A percentile compares a stretch with the other conserved stretches of the same genome.
Evolutionary conservation across 2,329 filamentous ascomycete genomes (phyloP).

Genomic region (Ophioceras dolichostomum): DNA sequence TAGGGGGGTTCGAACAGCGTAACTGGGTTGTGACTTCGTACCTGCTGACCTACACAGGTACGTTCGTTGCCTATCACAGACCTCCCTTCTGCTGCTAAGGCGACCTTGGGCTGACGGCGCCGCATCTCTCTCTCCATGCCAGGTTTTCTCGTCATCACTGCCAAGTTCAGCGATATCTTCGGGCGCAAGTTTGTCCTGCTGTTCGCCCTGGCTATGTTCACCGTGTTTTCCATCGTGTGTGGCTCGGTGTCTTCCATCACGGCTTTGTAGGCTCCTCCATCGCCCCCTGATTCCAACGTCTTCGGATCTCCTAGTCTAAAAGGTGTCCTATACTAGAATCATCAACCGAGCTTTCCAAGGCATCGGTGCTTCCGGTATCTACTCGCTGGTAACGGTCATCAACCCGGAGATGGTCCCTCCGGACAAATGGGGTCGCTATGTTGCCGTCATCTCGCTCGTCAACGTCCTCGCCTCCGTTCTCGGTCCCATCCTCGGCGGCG

Average conservation of each 20-base stretch:
- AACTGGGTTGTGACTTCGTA: constrained; percentile 36
- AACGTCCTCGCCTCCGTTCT: constrained; percentile 26
- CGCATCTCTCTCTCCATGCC: too few relatives aligned
- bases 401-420: constrained; percentile 21
- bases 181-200: constrained; percentile 21
- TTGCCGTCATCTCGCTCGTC: constrained; percentile 22
- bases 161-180: constrained; percentile 31
- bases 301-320: neutral
- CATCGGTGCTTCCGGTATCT: constrained; percentile 33
- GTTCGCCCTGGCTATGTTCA: constrained; percentile 19
- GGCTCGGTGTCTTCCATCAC: constrained; percentile 17
- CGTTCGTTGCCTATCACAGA: too few relatives aligned
- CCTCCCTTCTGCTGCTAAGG: too few relatives aligned
- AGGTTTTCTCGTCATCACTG: constrained; percentile 27
- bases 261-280: constrained; percentile 10
- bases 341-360: constrained; percentile 26
- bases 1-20: constrained; percentile 21
- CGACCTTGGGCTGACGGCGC: too few relatives aligned
- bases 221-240: constrained; percentile 25
- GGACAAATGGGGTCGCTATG: constrained; percentile 17
- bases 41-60: constrained; percentile 34
- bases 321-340: constrained; percentile 14
- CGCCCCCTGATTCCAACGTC: neutral
- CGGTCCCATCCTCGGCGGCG: constrained; percentile 29
- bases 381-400: constrained; percentile 25